phyloP scores from a whole-genome alignment of 768 basidiomycete genomes.

The Podaxis carcinomalis region DNA sequence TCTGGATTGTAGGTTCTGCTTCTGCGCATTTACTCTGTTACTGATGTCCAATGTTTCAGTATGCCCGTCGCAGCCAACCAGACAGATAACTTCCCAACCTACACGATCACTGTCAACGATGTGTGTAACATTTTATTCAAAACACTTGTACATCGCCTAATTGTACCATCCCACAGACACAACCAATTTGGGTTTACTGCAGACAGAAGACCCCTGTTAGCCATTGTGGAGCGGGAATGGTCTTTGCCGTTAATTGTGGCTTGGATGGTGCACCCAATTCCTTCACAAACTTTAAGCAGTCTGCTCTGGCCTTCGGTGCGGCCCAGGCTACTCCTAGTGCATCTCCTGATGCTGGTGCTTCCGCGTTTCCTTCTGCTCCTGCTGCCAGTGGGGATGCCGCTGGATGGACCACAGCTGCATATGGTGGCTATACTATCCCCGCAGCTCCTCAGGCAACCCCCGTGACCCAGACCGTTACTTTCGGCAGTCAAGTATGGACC shows the following conservation, averaged over 20 bases:
- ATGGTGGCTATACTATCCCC: conserved; percentile 48
- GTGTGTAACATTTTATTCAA: conserved; percentile 20
- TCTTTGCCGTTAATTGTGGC: conserved; percentile 63
- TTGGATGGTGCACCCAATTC: conserved; percentile 51
- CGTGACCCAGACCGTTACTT: conserved; percentile 47
- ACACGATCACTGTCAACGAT: conserved; percentile 46
- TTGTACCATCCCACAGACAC: conserved; percentile 29
- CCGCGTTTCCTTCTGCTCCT: conserved; percentile 15
- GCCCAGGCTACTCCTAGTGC: conserved; percentile 39
- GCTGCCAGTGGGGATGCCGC: conserved; percentile 3
- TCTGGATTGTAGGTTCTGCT: conserved; percentile 50
- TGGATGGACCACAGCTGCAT: conserved; percentile 38
- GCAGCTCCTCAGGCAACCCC: conserved; percentile 37
- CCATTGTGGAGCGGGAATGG: conserved; percentile 65
- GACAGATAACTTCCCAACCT: conserved; percentile 45
- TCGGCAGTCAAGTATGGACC: conserved; percentile 42
- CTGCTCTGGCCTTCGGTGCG: conserved; percentile 52
- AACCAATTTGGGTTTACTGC: conserved; percentile 60
- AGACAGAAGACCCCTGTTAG: conserved; percentile 45
- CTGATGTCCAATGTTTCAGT: conserved; percentile 23
- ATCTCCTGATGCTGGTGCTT: conserved; percentile 20
- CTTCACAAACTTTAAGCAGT: conserved; percentile 55
- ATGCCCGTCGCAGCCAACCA: conserved; percentile 49
- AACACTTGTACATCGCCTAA: neutral
- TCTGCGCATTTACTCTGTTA: conserved; percentile 5